Evolutionary conservation across 495 filamentous ascomycete species (phyloP).

Genomic region (Poronia punctata): DNA sequence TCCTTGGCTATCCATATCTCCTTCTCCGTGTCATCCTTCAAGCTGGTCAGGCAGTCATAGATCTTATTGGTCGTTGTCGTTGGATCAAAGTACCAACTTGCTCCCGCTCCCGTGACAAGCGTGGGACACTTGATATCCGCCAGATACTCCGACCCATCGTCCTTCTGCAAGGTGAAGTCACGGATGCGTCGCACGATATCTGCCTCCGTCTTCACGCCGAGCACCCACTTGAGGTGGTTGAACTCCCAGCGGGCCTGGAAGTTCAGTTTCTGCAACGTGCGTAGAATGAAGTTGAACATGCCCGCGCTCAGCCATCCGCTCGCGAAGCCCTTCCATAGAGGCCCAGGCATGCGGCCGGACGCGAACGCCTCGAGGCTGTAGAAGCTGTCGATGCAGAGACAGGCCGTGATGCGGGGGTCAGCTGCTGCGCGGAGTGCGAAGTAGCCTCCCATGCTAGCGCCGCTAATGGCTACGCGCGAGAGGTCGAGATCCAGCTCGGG

Average conservation of each 20-base stretch:
- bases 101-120: not conserved
- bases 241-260: too few species aligned
- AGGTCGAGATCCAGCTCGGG: constrained; percentile 29
- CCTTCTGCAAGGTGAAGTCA: too few species aligned
- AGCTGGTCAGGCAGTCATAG: not conserved
- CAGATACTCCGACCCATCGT: too few species aligned
- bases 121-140: not conserved
- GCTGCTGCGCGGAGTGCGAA: constrained; percentile 29
- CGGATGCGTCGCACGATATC: too few species aligned
- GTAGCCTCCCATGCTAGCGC: constrained; percentile 40
- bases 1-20: not conserved
- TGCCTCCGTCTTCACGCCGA: too few species aligned
- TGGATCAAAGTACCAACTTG: not conserved
- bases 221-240: too few species aligned
- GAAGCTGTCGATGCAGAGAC: constrained; percentile 35
- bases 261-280: too few species aligned
- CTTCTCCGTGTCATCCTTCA: not conserved
- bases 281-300: too few species aligned
- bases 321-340: too few species aligned
- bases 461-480: constrained; percentile 30
- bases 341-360: constrained; percentile 23
- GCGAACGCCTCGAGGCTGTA: constrained; percentile 33
- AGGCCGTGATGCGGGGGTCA: constrained; percentile 40
- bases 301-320: too few species aligned
- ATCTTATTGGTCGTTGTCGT: not conserved